Evolutionary conservation across 106 monocot genomes (phyloP).

Genomic region (Apostasia ramifera): DNA sequence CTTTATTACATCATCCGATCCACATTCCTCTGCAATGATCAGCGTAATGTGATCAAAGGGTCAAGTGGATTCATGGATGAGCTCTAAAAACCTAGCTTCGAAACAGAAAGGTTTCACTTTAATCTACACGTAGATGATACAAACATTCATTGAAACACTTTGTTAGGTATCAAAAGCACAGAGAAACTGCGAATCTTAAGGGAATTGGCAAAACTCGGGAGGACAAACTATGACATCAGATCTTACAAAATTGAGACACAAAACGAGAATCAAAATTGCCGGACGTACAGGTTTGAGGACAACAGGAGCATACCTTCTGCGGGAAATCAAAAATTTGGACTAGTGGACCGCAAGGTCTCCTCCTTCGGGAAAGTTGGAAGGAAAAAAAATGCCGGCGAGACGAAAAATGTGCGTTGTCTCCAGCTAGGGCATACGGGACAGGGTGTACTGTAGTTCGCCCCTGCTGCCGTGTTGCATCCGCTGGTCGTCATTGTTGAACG

Average conservation of each 20-base stretch:
- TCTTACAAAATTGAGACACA: background rate
- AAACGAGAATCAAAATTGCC: background rate
- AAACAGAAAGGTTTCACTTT: background rate
- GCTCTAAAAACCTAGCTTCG: background rate
- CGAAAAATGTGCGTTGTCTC: no score
- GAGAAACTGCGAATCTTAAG: background rate
- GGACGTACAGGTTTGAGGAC: background rate
- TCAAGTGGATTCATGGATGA: background rate
- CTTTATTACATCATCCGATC: background rate
- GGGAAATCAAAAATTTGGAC: background rate
- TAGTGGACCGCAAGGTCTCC: background rate
- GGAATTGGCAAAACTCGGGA: background rate
- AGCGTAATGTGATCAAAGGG: background rate
- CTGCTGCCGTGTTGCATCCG: no score
- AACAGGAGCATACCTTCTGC: background rate
- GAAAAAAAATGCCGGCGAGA: background rate
- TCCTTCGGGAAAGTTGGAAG: background rate
- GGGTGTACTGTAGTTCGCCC: no score
- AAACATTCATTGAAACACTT: background rate
- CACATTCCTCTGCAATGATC: background rate
- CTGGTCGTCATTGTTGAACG: no score
- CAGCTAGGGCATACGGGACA: no score
- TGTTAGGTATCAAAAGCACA: background rate
- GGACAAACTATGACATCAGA: background rate
- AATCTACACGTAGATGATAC: background rate